Evolutionary conservation across 768 basidiomycete genomes (phyloP), one percentile per base, ranked within the genome.

Genomic region (Rhizopogon rudus): DNA sequence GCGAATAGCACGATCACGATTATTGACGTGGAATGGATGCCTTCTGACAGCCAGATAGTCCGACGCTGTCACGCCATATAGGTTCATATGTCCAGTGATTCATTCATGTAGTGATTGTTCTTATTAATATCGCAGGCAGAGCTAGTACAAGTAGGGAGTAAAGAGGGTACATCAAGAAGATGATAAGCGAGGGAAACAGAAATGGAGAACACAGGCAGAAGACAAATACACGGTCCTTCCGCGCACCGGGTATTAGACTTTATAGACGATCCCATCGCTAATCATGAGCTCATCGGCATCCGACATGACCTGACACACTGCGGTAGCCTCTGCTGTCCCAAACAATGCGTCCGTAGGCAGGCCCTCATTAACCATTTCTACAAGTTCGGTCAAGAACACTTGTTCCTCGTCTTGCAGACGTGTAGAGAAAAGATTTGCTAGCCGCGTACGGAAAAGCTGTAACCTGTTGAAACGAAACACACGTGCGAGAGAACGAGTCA

Each of bases 211-310:
- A 39, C 28, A 7, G 37, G 50, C 49, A 43, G 35, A 22, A 8
- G 13, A n/a, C 25, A 25, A 25, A 25, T 25, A 25, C 25, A 25
- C 7, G 22, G 41, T 53, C 25, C 10, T 17, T 13, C 20, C n/a
- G 48, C 49, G 35, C 22, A 44, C 37, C n/a, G 41, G 44, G 44
- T 54, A 53, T 71, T 74, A 92, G 54, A 93, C 82, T 70, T 86
- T 92, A 75, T 95, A 95, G 52, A 95, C 81, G 54, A 91, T 84
- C 33, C 87, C 89, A 33, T 90, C 91, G 60, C 87, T 88, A 63
- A 93, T 77, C 90, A 97, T 92, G 58, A 98, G 75, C 70, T 95
- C 88, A 52, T 73, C 71, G 14, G 63, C 61, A 63, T 87, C 85
- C 28, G 81, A 79, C 95, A 98, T 97, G 37, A 76, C 70, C 59